These are phyloP conservation scores for Amorphotheca resinae DNA, from an alignment of 495 filamentous ascomycete species.

Conservation along the genomic window DNA sequence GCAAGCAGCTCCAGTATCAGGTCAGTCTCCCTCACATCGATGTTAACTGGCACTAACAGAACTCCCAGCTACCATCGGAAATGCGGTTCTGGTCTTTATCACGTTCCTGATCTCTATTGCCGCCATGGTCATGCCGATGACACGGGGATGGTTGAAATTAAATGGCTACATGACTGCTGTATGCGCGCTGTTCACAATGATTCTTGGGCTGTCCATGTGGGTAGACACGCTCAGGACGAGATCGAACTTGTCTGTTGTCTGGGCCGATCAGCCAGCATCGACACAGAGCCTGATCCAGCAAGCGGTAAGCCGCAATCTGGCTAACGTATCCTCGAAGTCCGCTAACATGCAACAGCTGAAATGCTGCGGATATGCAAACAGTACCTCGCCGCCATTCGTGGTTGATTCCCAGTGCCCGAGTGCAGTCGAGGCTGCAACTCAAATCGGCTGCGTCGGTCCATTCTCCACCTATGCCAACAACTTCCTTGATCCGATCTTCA, in stretches of 20 bases:
- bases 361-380: constrained; percentile 66
- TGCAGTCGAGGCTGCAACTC: constrained; percentile 48
- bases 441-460: constrained; percentile 48
- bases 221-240: constrained; percentile 53
- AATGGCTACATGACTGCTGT: constrained; percentile 46
- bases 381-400: constrained; percentile 49
- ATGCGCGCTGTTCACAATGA: constrained; percentile 49
- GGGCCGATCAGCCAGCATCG: constrained; percentile 34
- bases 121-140: constrained; percentile 43
- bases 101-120: constrained; percentile 45
- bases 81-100: constrained; percentile 47
- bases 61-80: constrained; percentile 46
- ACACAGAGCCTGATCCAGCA: constrained; percentile 53
- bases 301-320: constrained; percentile 32
- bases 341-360: constrained; percentile 38
- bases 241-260: constrained; percentile 40
- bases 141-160: constrained; percentile 44
- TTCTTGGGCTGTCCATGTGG: constrained; percentile 56
- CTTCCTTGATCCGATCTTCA: constrained; percentile 61
- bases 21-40: constrained; percentile 25
- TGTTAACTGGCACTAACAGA: constrained; percentile 18
- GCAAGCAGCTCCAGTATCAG: constrained; percentile 44
- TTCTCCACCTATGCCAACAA: constrained; percentile 52
- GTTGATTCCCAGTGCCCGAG: constrained; percentile 47
- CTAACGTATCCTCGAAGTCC: constrained; percentile 5